Percentiles rank a stretch among this genome's conserved stretches.
phyloP scores from a whole-genome alignment of 345 rosid genomes.

The Anacardium occidentale region DNA sequence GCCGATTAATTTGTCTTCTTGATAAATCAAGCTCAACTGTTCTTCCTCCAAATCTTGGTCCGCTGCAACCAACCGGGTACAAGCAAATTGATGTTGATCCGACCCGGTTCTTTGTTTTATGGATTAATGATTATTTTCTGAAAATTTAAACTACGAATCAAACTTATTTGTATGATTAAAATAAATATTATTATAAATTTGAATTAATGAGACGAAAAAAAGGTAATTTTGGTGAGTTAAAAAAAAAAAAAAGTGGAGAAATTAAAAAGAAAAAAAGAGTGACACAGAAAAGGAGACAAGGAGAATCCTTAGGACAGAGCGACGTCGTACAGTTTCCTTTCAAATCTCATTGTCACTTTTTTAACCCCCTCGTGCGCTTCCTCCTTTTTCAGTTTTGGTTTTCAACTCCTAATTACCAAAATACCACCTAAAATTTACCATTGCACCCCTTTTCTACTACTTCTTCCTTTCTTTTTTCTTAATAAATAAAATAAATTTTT shows the following conservation, averaged over 20 bases:
- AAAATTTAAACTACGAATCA: no score
- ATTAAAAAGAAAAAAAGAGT: not conserved
- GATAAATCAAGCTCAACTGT: no score
- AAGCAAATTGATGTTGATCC: no score
- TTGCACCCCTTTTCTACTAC: not conserved
- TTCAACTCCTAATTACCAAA: not conserved
- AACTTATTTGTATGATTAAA: no score
- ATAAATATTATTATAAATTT: no score
- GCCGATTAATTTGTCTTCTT: no score
- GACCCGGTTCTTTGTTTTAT: no score
- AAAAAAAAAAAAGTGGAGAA: not conserved
- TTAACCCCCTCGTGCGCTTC: slow-evolving; percentile 15
- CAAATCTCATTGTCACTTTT: not conserved
- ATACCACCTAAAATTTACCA: not conserved
- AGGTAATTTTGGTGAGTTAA: not conserved
- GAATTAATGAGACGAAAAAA: no score
- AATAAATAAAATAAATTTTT: not conserved
- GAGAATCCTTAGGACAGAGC: slow-evolving; percentile 17
- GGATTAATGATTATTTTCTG: no score
- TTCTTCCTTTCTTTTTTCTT: not conserved
- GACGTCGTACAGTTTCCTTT: not conserved
- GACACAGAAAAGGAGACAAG: not conserved
- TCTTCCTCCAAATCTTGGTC: no score
- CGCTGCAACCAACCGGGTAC: no score
- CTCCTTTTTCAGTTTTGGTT: not conserved